These are phyloP conservation scores for Claviceps purpurea DNA, from an alignment of 2,329 filamentous ascomycete genomes.

Conservation along the genomic window DNA sequence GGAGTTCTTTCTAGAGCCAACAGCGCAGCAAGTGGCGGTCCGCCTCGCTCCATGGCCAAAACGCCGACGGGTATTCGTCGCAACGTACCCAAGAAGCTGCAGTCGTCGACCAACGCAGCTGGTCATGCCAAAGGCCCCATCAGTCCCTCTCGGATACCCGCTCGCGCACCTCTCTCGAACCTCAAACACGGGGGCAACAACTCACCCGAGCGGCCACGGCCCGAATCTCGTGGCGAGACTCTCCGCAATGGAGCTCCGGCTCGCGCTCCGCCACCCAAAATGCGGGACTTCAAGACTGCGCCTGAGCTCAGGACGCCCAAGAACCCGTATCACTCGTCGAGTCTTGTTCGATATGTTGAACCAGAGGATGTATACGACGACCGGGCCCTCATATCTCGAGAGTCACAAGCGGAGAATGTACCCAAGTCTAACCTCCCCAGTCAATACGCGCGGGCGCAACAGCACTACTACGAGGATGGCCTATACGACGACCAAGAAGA, in stretches of 20 bases:
- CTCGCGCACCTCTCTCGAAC: slow-evolving; percentile 54
- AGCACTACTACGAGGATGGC: slow-evolving; percentile 21
- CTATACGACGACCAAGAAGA: slow-evolving; percentile 14
- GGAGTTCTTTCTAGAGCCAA: slow-evolving; percentile 14
- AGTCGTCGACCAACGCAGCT: slow-evolving; percentile 5
- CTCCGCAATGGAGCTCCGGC: slow-evolving; percentile 41
- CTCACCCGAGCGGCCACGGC: slow-evolving; percentile 59
- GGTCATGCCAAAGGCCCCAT: slow-evolving; percentile 13
- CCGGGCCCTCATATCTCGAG: slow-evolving; percentile 20
- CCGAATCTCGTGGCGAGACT: slow-evolving; percentile 29
- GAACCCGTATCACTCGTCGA: slow-evolving; percentile 37
- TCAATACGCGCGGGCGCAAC: slow-evolving; percentile 16
- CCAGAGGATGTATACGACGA: slow-evolving; percentile 86
- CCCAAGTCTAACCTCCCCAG: slow-evolving; percentile 28
- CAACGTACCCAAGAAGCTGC: slow-evolving; percentile 16
- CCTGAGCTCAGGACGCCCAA: slow-evolving; percentile 37
- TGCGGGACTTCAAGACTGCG: slow-evolving; percentile 59
- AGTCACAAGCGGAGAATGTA: slow-evolving; percentile 13
- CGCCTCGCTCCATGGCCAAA: slow-evolving; percentile 32
- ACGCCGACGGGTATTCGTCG: slow-evolving; percentile 36
- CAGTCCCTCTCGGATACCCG: slow-evolving; percentile 45
- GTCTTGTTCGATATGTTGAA: slow-evolving; percentile 46
- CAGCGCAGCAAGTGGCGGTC: slow-evolving; percentile 17
- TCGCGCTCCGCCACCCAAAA: slow-evolving; percentile 73
- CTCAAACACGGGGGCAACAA: slow-evolving; percentile 55